Percentiles rank a stretch among this genome's conserved stretches.
Conservation (phyloP, 768 basidiomycete species). For the Phlegmacium glaucopus region DNA sequence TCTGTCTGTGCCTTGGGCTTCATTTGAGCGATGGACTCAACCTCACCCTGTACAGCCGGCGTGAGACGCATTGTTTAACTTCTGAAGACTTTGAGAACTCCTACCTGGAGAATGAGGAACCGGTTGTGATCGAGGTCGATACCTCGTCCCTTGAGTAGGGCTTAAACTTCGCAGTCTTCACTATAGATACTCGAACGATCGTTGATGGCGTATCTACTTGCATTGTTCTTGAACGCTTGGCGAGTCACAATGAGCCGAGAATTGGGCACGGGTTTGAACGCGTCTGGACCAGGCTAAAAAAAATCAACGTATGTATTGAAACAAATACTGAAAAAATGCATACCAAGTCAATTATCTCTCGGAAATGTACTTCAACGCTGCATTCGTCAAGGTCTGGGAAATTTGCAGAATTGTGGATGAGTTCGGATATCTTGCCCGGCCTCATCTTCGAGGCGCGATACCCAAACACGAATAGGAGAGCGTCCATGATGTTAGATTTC, state of each 20-base stretch:
- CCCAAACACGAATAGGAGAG: slow-evolving; percentile 95
- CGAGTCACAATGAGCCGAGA: slow-evolving; percentile 85
- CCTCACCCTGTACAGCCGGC: slow-evolving; percentile 69
- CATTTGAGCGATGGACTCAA: slow-evolving; percentile 99
- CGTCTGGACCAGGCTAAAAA: slow-evolving; percentile 82
- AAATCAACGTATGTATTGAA: neutral
- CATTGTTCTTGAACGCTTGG: slow-evolving; percentile 85
- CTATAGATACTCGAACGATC: slow-evolving; percentile 69
- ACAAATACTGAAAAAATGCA: slow-evolving; percentile 17
- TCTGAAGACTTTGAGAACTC: slow-evolving; percentile 6
- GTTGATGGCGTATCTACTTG: slow-evolving; percentile 91
- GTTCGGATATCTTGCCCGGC: slow-evolving; percentile 91
- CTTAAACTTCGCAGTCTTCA: slow-evolving; percentile 91
- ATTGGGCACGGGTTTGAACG: slow-evolving; percentile 74
- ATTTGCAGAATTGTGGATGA: slow-evolving; percentile 94
- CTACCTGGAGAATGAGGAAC: slow-evolving; percentile 93
- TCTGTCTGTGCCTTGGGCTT: slow-evolving; percentile 92
- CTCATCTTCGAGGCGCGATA: slow-evolving; percentile 98
- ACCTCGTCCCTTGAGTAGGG: slow-evolving; percentile 84
- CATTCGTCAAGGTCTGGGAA: slow-evolving; percentile 84
- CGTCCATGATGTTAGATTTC: slow-evolving; percentile 98
- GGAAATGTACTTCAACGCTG: slow-evolving; percentile 94
- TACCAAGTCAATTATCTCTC: slow-evolving; percentile 92
- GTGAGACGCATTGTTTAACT: slow-evolving; percentile 2
- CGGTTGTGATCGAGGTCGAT: slow-evolving; percentile 98